Evolutionary conservation across 2,329 filamentous ascomycete species (phyloP).

Genomic region (Xenoacremonium recifei): DNA sequence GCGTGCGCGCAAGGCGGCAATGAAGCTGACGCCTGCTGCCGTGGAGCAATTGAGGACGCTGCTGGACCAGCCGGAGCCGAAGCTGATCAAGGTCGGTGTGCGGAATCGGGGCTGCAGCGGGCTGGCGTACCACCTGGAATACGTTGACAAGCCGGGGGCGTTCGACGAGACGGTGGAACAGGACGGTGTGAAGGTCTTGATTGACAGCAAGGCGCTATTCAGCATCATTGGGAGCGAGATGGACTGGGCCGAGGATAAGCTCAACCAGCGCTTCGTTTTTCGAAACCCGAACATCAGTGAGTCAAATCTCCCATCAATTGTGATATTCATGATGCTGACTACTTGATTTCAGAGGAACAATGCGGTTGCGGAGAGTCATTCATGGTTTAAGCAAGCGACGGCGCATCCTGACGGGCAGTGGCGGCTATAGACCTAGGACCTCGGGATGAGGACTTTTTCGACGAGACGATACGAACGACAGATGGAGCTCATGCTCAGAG

Average conservation of each 20-base stretch:
- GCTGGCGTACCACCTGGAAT: constrained; percentile 89
- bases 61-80: constrained; percentile 81
- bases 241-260: constrained; percentile 97
- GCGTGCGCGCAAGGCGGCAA: constrained; percentile 80
- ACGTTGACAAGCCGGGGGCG: constrained; percentile 82
- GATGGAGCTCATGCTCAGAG: background rate
- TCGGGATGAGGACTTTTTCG: constrained; percentile 6
- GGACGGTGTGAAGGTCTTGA: constrained; percentile 91
- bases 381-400: constrained; percentile 58
- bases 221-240: constrained; percentile 99
- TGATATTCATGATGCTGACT: too few species aligned
- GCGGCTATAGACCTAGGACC: constrained; percentile 1
- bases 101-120: constrained; percentile 94
- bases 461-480: constrained; percentile 8
- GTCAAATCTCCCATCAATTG: constrained; percentile 38
- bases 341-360: constrained; percentile 69
- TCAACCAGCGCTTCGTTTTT: constrained; percentile 91
- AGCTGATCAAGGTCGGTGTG: constrained; percentile 91
- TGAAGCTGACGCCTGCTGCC: constrained; percentile 78
- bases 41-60: constrained; percentile 75
- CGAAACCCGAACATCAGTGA: constrained; percentile 97
- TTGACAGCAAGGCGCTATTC: constrained; percentile 95
- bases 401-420: constrained; percentile 1
- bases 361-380: constrained; percentile 97
- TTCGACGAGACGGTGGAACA: constrained; percentile 95